Percentiles rank a stretch among this genome's conserved stretches.
Conservation (phyloP, 768 basidiomycete species). For the Lactifluus hygrophoroides region DNA sequence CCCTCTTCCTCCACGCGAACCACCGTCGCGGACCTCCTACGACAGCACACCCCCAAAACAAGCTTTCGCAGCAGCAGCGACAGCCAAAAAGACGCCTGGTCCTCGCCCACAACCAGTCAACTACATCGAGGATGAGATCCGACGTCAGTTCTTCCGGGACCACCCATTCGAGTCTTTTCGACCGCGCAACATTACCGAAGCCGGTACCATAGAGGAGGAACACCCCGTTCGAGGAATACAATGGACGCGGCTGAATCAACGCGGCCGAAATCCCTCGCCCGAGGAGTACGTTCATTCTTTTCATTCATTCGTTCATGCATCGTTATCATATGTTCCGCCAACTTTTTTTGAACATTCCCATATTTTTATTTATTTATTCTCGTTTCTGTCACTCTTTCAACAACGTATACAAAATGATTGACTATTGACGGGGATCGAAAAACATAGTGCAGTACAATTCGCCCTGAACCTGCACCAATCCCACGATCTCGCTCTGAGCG, state of each 20-base stretch:
- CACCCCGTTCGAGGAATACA: constrained; percentile 47
- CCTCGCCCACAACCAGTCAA: constrained; percentile 46
- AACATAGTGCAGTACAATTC: constrained; percentile 76
- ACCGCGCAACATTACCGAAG: constrained; percentile 69
- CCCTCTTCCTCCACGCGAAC: constrained; percentile 69
- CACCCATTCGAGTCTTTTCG: constrained; percentile 95
- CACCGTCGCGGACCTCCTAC: constrained; percentile 47
- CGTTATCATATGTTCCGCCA: no score
- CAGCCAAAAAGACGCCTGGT: constrained; percentile 3
- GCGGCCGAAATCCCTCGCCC: constrained; percentile 71
- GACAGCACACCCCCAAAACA: constrained; percentile 31
- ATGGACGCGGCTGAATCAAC: constrained; percentile 78
- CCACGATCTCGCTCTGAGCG: constrained; percentile 55
- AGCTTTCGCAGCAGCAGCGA: background rate
- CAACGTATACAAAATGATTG: no score
- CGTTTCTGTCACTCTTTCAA: no score
- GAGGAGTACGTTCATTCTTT: constrained; percentile 67
- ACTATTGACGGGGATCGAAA: no score
- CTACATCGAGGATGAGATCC: constrained; percentile 79
- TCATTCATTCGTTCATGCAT: background rate
- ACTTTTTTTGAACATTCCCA: no score
- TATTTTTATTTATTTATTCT: no score
- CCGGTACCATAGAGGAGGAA: constrained; percentile 43
- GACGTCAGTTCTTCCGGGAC: constrained; percentile 88
- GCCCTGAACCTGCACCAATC: constrained; percentile 66